Percentiles rank a stretch among this genome's conserved stretches.
phyloP scores from a whole-genome alignment of 768 basidiomycete genomes.

The Amanita inopinata region DNA sequence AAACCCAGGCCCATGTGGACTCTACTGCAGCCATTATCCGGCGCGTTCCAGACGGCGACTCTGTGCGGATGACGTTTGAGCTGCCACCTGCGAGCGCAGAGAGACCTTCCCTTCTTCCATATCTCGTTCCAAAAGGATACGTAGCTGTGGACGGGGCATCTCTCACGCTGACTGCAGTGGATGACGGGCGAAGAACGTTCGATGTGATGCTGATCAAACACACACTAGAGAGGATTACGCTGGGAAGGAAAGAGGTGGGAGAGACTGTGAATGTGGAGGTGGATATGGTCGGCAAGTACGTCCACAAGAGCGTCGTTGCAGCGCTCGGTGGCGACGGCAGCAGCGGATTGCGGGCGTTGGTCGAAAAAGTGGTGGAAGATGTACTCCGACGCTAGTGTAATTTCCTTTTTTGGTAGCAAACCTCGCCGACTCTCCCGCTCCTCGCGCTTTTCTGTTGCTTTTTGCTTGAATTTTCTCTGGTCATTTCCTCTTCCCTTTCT shows the following conservation, averaged over 20 bases:
- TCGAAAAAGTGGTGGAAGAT: slow-evolving; percentile 52
- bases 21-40: slow-evolving; percentile 70
- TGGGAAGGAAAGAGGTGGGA: slow-evolving; percentile 66
- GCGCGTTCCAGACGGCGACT: slow-evolving; percentile 71
- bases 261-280: slow-evolving; percentile 90
- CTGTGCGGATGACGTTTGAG: slow-evolving; percentile 75
- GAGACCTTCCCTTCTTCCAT: slow-evolving; percentile 60
- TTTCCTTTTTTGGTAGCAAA: slow-evolving; percentile 8
- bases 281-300: slow-evolving; percentile 91
- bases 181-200: slow-evolving; percentile 54
- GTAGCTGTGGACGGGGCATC: slow-evolving; percentile 92
- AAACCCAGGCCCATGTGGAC: slow-evolving; percentile 82
- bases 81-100: slow-evolving; percentile 49
- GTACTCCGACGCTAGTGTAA: slow-evolving; percentile 26
- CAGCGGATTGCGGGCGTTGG: slow-evolving; percentile 33
- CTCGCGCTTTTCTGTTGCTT: no score
- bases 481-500: not conserved
- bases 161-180: slow-evolving; percentile 78
- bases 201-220: slow-evolving; percentile 94
- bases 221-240: slow-evolving; percentile 81
- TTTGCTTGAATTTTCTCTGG: no score
- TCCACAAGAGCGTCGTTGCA: slow-evolving; percentile 71
- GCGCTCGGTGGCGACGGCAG: slow-evolving; percentile 49
- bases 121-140: slow-evolving; percentile 91
- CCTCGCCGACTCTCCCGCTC: not conserved